These are phyloP conservation scores for Lachancea meyersii DNA, from an alignment of 805 yeast genomes.

Conservation along the genomic window DNA sequence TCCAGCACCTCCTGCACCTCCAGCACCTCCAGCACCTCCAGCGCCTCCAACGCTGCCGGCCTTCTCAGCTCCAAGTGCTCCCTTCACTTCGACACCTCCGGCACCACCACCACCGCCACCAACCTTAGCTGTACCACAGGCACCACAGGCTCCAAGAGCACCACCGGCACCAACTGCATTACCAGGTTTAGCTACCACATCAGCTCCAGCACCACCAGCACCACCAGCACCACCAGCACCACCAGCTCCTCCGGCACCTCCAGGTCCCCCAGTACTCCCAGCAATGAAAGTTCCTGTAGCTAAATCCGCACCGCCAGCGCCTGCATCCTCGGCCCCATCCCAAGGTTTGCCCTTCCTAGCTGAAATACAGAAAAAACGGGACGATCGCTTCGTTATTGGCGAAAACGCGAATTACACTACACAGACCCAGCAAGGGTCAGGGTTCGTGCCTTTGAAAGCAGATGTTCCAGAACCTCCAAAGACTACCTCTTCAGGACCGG, in stretches of 20 bases:
- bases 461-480: slow-evolving; percentile 16
- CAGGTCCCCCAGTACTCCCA: slow-evolving; percentile 18
- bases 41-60: slow-evolving; percentile 21
- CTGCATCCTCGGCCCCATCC: slow-evolving; percentile 19
- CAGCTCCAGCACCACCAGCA: slow-evolving; percentile 18
- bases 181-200: slow-evolving; percentile 20
- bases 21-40: slow-evolving; percentile 14
- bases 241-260: slow-evolving; percentile 21
- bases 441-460: slow-evolving; percentile 13
- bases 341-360: slow-evolving; percentile 46
- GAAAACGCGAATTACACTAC: slow-evolving; percentile 29
- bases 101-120: slow-evolving; percentile 21
- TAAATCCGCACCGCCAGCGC: slow-evolving; percentile 21
- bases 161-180: slow-evolving; percentile 22
- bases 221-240: slow-evolving; percentile 24
- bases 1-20: slow-evolving; percentile 25
- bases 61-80: slow-evolving; percentile 19
- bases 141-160: slow-evolving; percentile 21
- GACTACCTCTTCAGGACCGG: slow-evolving; percentile 13
- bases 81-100: slow-evolving; percentile 22
- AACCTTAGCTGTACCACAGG: slow-evolving; percentile 19
- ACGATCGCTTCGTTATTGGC: slow-evolving; percentile 41
- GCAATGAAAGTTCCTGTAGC: too few species aligned
- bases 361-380: slow-evolving; percentile 45
- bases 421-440: slow-evolving; percentile 17